Base-by-base conservation (phyloP, 306 rosid genomes). In the Cucumis hystrix region DNA sequence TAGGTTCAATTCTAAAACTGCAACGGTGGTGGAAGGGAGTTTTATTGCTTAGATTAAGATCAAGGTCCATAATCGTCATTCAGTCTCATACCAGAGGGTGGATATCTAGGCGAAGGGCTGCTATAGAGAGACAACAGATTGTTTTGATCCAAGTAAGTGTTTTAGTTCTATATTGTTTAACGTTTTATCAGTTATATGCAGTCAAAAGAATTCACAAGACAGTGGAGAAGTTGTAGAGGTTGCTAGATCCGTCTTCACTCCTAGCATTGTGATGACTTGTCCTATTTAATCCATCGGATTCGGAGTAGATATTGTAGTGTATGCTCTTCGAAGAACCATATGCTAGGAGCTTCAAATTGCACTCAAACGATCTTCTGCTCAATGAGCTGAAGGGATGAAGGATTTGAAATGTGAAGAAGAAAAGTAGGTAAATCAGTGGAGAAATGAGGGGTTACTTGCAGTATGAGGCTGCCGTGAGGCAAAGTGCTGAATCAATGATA, bases 21-120 rank as follows among this genome's bases (percentile, higher is more conserved):
- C 98, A 93, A 84, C 83, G 88, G 55, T 88, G 97, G 98, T 93
- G 98, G 98, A 90, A 86, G 80, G 56, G 85, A 63, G 79, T 77
- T 82, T 75, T 89, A 81, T 80, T 73, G 20, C 79, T 55, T 17
- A 88, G 85, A 43, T 62, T 70, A 63, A 88, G 83, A 82, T 82
- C 85, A 18, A 87, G 79, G 74, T 85, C 90, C 81, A 91, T 83
- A 17, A 23, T 88, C 66, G 82, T 78, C 84, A 87, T 94, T 79
- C 97, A 94, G 85, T 87, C 96, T 77, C 89, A 79, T 75, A 54
- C 81, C 37, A 95, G 97, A 73, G 90, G 89, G 14, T 90, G 96
- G 96, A 49, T 86, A 33, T 90, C 83, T 33, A 88, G 91, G 83
- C 86, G 82, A 80, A 82, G 75, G 77, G 87, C 89, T 78, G 78